Evolutionary conservation across 2,329 filamentous ascomycete species (phyloP), one percentile per base, ranked within the genome.

Genomic region (Fusarium albosuccineum): DNA sequence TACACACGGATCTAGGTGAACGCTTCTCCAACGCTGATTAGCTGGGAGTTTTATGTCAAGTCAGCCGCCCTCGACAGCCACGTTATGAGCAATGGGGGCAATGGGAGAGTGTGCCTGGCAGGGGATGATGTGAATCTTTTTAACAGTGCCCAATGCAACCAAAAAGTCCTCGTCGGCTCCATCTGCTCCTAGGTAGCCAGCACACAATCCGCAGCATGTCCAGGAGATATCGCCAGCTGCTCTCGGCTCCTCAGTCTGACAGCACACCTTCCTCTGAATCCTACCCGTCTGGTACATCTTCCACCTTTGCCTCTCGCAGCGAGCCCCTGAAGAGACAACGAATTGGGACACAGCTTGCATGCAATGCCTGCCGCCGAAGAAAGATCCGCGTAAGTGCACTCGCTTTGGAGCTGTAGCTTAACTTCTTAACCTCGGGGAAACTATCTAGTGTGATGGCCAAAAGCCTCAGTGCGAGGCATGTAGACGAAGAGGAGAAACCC

Each of bases 171-270:
- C 34, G 45, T 17, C 22, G 14, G 13, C 17, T 11, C 39, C 7
- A 49, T 22, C 22, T 9, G 29, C 4, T 22, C 16, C 9, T 9
- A 22, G 22, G 22, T 40, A 34, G 16, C 30, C 13, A 14, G 26
- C 40, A 30, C 39, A 41, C 22, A 26, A 42, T 17, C 55, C 17
- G 16, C 40, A 41, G 48, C 27, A 67, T 67, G 64, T 67, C 64
- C 14, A 64, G 67, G 33, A 61, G 64, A 45, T 64, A 67, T 42
- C 60, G 60, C 10, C 55, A 67, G 14, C 44, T 62, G 30, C 55
- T 67, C 30, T 33, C 30, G 30, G 30, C 30, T 11, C 30, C 30
- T 11, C 30, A 33, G 11, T 33, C 30, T 11, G 11, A 11, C 4
- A 8, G 6, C 30, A 33, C 30, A 3, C 7, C 61, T 50, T 36